Evolutionary conservation across 139 green algal species (phyloP).

Genomic region (Chlorella ohadii): DNA sequence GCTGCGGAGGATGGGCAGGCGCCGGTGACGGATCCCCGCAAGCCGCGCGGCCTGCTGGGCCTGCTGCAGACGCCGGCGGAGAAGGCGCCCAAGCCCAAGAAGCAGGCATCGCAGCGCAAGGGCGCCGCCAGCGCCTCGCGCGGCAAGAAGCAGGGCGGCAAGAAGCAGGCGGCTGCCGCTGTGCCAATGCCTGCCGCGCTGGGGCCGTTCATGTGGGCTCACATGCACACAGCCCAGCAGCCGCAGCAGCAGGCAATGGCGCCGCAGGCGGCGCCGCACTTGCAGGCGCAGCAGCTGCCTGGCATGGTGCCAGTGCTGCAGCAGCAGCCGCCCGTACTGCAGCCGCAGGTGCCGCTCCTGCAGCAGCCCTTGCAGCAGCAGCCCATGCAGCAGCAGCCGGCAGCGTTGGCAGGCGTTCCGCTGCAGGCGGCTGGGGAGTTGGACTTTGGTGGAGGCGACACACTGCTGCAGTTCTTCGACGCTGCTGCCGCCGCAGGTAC

Average conservation of each 20-base stretch:
- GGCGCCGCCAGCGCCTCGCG: neutral
- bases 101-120: neutral
- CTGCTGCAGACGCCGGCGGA: constrained; percentile 15
- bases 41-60: constrained; percentile 1
- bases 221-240: constrained; percentile 3
- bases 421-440: neutral
- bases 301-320: neutral
- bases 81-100: neutral
- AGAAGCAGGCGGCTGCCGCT: neutral
- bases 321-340: neutral
- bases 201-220: constrained; percentile 1
- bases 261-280: neutral
- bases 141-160: neutral
- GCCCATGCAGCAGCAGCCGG: neutral
- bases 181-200: neutral
- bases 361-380: neutral
- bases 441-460: neutral
- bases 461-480: constrained; percentile 2
- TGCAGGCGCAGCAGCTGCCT: neutral
- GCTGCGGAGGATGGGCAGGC: neutral
- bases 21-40: neutral
- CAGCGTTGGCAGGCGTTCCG: neutral
- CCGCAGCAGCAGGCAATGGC: neutral
- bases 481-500: neutral
- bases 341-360: neutral